Evolutionary conservation across 306 rosid genomes (phyloP), one percentile per base, ranked within the genome.

Genomic region (Aeschynomene evenia): DNA sequence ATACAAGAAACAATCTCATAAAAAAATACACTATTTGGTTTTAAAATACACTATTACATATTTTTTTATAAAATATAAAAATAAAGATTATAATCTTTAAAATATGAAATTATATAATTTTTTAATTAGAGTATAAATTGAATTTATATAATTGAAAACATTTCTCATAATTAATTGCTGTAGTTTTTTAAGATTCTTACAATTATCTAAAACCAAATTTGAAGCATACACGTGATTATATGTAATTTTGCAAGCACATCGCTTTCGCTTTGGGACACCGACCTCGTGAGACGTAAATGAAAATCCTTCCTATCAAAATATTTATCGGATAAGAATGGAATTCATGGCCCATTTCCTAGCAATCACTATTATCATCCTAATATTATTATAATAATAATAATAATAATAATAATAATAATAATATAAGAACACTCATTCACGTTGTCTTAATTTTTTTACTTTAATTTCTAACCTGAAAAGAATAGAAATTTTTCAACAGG

Each of bases 301-400:
- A 57, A 64, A n/a, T 58, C 58, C 65, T 37, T 43, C 9, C 13
- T 26, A 29, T 57, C 33, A 14, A 58, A 19, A 58, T 72, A 53
- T 40, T 66, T 15, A 43, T 58, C 28, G 75, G 83, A 73, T 79
- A 73, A 68, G 79, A 78, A 78, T 57, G 24, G 52, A 58, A 23
- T n/a, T 57, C 36, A 50, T 50, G 9, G 2, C 78, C 81, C 78
- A 71, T 71, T 66, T 73, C 20, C 56, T 29, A 6, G 22, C n/a
- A 31, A 37, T 20, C 8, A 37, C 2, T 37, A 2, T 7, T 37
- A 37, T 10, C 9, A 37, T 2, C 11, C 9, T 37, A 2, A 34
- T 6, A 8, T 3, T 28, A 34, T 34, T 6, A 34, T 34, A 9
- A 1, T 1, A 1, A 37, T 15, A 1, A 13, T 13, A 16, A 54